Evolutionary conservation across 176 grass and related monocot genomes (phyloP), one percentile per base, ranked within the genome.

Genomic region (Chloris gayana): DNA sequence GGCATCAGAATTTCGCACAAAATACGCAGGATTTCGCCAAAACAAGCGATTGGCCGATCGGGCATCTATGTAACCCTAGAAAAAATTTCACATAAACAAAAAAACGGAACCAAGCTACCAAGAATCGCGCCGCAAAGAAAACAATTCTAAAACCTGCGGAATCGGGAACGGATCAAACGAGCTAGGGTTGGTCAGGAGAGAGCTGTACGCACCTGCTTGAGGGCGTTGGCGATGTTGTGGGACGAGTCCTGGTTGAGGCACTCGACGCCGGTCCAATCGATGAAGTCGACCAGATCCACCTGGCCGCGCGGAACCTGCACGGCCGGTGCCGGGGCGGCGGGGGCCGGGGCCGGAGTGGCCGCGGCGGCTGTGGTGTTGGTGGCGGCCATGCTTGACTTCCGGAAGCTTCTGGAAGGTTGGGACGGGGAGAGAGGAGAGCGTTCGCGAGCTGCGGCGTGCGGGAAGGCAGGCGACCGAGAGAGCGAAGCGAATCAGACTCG

Each of bases 231-330:
- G 73, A 96, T 65, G n/a, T 70, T 71, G 73, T 99, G 90, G 64
- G 81, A 82, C 8, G 90, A 69, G 73, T 81, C 86, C 88, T 99
- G 97, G 77, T 99, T 99, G 82, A 99, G 97, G 82, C 97, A 99
- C 73, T 99, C 97, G 27, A 99, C 90, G 88, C 97, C 82, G 78
- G 75, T 99, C 97, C 97, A 99, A 67, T 99, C 97, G 72, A 99
- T 86, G 75, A 99, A 93, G 81, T 99, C 93, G 77, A 93, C 88
- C 75, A 99, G 91, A 91, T 99, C 97, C 81, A 95, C 97, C 97
- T 99, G 79, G 26, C 86, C 84, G 44, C 82, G 77, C 51, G 82
- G 86, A n/a, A 79, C 45, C 83, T 64, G 50, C 18, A 76, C 67
- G 32, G 46, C 70, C 15, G 75, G 64, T 56, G 53, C 66, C 51